Base-by-base conservation (phyloP, 768 basidiomycete species). In the Boletus sp. region DNA sequence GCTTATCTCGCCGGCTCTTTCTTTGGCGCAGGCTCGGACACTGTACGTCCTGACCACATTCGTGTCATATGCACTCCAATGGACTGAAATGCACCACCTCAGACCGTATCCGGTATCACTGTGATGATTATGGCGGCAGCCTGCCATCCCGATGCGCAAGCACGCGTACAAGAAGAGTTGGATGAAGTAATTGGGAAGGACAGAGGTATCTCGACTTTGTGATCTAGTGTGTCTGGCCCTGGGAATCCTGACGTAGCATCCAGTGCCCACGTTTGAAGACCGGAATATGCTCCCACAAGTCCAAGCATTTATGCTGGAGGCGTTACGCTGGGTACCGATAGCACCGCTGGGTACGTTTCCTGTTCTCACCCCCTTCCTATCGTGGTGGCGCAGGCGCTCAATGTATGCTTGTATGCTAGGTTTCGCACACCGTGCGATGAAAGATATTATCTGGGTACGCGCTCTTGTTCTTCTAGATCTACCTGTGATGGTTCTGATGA, bases 21-120 rank as follows among this genome's bases (percentile, higher is more conserved):
- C 69, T 84, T 83, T 56, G 82, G 81, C 17, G 83, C 83, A 7
- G 83, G 83, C 3, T 75, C 78, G 1, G 82, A 83, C 55, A 84
- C 83, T 7, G 73, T 67, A 48, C 41, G 64, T 46, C n/a, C 25
- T 45, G 13, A n/a, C 6, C 13, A 10, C 15, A 15, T 1, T 29
- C 7, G 19, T 7, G 11, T 2, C 23, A 34, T 34, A 11, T 15
- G 4, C n/a, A 7, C 17, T 5, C n/a, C 7, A 35, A 38, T 44
- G 14, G 8, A 13, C 27, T 35, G 5, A 47, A 21, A 19, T 19
- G 9, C 3, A 4, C 33, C 25, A 15, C 41, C 37, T 21, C 8
- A 74, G 53, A 83, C 80, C 2, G 78, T 80, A 1, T 73, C 77
- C 5, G 82, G 75, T 0, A 81, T 83, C 4, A 35, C 15, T 35